Evolutionary conservation across 306 rosid species (phyloP).

Genomic region (Quercus rubra): DNA sequence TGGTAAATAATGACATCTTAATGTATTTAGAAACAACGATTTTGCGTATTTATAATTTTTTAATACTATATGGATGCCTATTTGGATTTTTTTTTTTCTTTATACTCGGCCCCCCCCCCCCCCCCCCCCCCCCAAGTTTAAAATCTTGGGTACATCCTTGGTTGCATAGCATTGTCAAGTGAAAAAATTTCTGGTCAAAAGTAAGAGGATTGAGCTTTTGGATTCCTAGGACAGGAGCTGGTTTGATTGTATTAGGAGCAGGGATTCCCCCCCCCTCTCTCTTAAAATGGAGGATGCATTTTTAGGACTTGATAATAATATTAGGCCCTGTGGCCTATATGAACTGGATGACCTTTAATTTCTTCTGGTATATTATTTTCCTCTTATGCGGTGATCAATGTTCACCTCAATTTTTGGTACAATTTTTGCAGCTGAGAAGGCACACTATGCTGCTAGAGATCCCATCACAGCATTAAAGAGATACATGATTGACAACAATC

Average conservation of each 20-base stretch:
- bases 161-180: not conserved
- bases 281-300: not conserved
- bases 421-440: constrained; percentile 83
- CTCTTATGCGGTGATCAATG: not conserved
- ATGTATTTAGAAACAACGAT: no score
- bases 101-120: no score
- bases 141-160: not conserved
- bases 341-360: not conserved
- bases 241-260: not conserved
- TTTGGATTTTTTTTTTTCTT: no score
- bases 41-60: no score
- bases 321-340: not conserved
- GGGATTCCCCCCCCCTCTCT: not conserved
- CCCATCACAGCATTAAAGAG: constrained; percentile 84
- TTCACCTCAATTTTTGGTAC: constrained; percentile 3
- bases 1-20: no score
- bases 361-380: not conserved
- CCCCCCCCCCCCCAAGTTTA: no score
- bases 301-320: not conserved
- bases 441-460: constrained; percentile 84
- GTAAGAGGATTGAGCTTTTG: not conserved
- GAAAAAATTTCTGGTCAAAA: not conserved
- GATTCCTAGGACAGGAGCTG: not conserved
- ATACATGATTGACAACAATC: constrained; percentile 63
- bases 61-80: no score